Evolutionary conservation across 1,284 basidiomycete species (phyloP).

Genomic region (Tremellales sp.): DNA sequence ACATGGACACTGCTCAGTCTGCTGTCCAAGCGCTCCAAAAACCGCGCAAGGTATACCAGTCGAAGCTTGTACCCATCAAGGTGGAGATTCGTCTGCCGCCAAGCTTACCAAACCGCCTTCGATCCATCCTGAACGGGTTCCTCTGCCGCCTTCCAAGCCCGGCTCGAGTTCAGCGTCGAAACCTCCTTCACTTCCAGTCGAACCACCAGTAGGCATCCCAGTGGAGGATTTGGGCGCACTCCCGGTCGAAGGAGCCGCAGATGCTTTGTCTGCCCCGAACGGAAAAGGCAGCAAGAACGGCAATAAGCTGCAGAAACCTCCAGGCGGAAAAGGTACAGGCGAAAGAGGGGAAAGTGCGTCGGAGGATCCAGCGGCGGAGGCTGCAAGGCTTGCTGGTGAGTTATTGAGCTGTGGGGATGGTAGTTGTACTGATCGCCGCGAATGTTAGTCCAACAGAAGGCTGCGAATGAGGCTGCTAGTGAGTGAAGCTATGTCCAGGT

Average conservation of each 20-base stretch:
- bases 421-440: neutral
- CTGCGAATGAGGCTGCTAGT: constrained; percentile 40
- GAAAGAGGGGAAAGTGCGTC: constrained; percentile 23
- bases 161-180: too few species aligned
- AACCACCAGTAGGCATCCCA: too few species aligned
- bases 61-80: constrained; percentile 32
- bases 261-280: too few species aligned
- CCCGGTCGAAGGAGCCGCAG: too few species aligned
- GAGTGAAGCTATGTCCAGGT: constrained; percentile 4
- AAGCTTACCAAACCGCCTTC: constrained; percentile 8
- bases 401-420: neutral
- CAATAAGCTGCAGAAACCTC: too few species aligned
- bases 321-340: neutral
- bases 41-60: constrained; percentile 19
- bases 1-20: constrained; percentile 28
- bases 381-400: constrained; percentile 37
- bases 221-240: too few species aligned
- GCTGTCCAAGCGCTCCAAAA: constrained; percentile 29
- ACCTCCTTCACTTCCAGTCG: too few species aligned
- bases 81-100: too few species aligned
- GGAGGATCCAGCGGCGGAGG: constrained; percentile 33
- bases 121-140: too few species aligned
- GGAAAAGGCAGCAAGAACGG: too few species aligned
- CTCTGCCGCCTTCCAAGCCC: too few species aligned
- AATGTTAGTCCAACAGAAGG: constrained; percentile 35